Evolutionary conservation across 768 basidiomycete species (phyloP).

Genomic region (Leccinum broughii): DNA sequence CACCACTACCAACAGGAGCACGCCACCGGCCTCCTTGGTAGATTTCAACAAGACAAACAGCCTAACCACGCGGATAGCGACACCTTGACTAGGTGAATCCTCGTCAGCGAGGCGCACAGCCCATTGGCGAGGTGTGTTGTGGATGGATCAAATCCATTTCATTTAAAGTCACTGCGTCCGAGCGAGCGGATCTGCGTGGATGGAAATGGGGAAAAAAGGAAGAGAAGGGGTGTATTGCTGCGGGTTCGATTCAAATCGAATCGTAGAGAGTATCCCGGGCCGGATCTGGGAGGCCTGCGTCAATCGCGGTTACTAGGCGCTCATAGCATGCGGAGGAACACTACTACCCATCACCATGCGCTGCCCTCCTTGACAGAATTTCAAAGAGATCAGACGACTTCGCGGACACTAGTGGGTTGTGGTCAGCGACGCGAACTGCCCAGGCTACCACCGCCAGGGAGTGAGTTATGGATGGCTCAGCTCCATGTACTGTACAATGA

Average conservation of each 20-base stretch:
- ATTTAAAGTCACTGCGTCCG: background rate
- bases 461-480: background rate
- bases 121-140: background rate
- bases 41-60: background rate
- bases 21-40: background rate
- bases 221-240: background rate
- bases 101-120: constrained; percentile 2
- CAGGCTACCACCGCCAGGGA: background rate
- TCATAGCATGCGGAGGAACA: background rate
- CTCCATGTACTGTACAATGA: background rate
- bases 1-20: background rate
- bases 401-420: background rate
- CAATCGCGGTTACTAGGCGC: too few relatives aligned
- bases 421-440: background rate
- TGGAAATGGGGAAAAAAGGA: background rate
- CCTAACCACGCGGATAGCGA: background rate
- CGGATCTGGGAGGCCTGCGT: too few relatives aligned
- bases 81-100: background rate
- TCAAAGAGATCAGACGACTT: background rate
- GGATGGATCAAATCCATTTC: background rate
- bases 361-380: background rate
- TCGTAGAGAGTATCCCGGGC: too few relatives aligned
- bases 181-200: background rate
- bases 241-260: background rate
- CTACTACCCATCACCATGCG: background rate